These are phyloP conservation scores for Aspergillus carbonarius DNA, from an alignment of 2,329 filamentous ascomycete genomes.

Conservation along the genomic window DNA sequence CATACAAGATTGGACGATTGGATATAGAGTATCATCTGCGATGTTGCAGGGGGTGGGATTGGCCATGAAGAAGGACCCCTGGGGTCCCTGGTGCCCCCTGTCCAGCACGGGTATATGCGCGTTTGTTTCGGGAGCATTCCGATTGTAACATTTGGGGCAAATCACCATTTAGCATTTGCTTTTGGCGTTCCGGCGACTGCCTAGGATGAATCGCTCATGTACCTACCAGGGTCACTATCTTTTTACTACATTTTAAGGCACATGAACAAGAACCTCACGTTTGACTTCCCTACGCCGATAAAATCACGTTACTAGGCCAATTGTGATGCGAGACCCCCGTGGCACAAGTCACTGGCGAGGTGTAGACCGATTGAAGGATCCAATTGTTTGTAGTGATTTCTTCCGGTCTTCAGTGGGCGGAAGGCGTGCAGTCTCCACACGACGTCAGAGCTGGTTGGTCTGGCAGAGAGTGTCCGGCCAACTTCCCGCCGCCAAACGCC, in stretches of 20 bases:
- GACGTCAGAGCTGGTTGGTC: slow-evolving; percentile 25
- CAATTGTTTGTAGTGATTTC: not conserved
- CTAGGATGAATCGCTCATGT: not conserved
- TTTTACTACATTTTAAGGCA: not conserved
- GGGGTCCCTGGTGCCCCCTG: not conserved
- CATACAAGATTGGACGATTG: not conserved
- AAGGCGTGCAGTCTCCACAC: slow-evolving; percentile 21
- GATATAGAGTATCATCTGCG: not conserved
- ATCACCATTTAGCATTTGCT: slow-evolving; percentile 20
- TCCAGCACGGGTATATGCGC: not conserved
- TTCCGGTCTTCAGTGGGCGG: not conserved
- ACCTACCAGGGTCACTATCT: not conserved
- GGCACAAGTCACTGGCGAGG: not conserved
- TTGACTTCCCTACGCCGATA: not conserved
- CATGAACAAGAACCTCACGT: not conserved
- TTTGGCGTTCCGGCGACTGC: slow-evolving; percentile 22
- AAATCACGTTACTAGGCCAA: not conserved
- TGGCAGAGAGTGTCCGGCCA: not conserved
- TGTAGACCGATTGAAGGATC: not conserved
- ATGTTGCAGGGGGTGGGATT: not conserved
- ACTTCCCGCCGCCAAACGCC: slow-evolving; percentile 24
- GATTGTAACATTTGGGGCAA: slow-evolving; percentile 8
- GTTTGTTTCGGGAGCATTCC: slow-evolving; percentile 6
- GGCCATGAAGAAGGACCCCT: not conserved
- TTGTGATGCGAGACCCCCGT: not conserved